Percentiles rank a stretch among this genome's conserved stretches.
phyloP scores from a whole-genome alignment of 306 rosid species.

The Prunus dulcis region DNA sequence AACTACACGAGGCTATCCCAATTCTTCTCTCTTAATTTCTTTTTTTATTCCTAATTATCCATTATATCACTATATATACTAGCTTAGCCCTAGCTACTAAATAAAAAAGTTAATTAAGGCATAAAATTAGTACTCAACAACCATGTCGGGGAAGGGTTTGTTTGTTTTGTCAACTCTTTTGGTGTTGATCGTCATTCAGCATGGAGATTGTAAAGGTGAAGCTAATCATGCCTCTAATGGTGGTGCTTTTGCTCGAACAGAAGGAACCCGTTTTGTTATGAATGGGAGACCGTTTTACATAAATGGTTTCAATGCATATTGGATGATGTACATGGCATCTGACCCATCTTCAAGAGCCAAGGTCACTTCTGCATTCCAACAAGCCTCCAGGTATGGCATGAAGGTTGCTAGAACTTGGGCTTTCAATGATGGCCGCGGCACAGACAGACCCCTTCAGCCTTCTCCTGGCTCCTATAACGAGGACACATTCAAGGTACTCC shows the following conservation, averaged over 20 bases:
- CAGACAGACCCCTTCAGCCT: constrained; percentile 34
- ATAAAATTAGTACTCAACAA: background rate
- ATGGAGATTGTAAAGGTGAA: constrained; percentile 1
- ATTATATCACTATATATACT: too few species aligned
- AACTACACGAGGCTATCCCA: too few species aligned
- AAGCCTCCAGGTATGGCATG: constrained; percentile 46
- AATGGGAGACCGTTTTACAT: constrained; percentile 34
- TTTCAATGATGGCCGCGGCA: constrained; percentile 43
- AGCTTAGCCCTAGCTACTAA: too few species aligned
- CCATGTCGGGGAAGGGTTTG: constrained; percentile 1
- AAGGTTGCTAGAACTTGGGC: constrained; percentile 59
- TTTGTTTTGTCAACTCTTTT: background rate
- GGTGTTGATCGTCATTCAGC: background rate
- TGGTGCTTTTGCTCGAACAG: constrained; percentile 28
- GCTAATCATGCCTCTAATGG: background rate
- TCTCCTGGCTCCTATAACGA: constrained; percentile 52
- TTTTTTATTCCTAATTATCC: too few species aligned
- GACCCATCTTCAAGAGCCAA: constrained; percentile 40
- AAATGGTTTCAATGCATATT: constrained; percentile 56
- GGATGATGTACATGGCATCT: constrained; percentile 58
- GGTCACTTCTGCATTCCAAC: constrained; percentile 43
- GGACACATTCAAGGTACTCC: constrained; percentile 34
- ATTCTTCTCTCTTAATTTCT: too few species aligned
- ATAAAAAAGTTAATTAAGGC: too few species aligned
- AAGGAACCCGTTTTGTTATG: constrained; percentile 36